Percentiles rank a stretch among this genome's conserved stretches.
Conservation (phyloP, 176 grass and related monocot species). For the Canna indica region DNA sequence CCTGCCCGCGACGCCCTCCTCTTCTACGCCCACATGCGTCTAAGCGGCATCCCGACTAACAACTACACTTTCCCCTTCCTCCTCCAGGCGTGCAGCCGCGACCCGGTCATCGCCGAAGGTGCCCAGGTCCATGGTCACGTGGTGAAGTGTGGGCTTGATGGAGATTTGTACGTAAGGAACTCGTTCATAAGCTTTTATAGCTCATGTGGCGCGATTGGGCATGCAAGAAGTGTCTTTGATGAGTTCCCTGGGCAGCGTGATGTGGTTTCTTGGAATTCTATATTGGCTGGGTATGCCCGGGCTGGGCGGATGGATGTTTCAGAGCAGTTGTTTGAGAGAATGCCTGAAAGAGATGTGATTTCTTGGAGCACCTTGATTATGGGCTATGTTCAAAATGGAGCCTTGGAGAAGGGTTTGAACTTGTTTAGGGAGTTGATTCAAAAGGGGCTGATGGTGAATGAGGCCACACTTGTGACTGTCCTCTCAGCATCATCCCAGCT, state of each 20-base stretch:
- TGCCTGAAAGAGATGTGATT: conserved; percentile 38
- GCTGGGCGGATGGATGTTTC: conserved; percentile 21
- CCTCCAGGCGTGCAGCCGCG: conserved; percentile 19
- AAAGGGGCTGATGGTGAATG: conserved; percentile 29
- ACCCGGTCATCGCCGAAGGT: conserved; percentile 19
- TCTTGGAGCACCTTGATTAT: conserved; percentile 57
- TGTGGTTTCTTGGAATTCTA: conserved; percentile 50
- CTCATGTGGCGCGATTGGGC: conserved; percentile 29
- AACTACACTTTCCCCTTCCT: conserved; percentile 41
- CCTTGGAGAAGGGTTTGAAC: conserved; percentile 37
- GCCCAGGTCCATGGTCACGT: conserved; percentile 46
- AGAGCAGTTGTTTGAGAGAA: conserved; percentile 35
- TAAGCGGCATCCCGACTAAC: conserved; percentile 36
- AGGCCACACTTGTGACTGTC: conserved; percentile 35
- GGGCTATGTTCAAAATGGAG: conserved; percentile 44
- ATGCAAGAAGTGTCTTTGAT: conserved; percentile 41
- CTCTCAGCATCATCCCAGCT: conserved; percentile 38
- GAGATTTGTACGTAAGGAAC: conserved; percentile 50
- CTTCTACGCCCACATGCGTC: conserved; percentile 40
- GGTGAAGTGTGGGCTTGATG: conserved; percentile 39
- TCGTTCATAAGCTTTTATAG: conserved; percentile 50
- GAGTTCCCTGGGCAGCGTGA: conserved; percentile 34
- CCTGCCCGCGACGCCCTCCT: conserved; percentile 26
- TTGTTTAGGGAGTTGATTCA: conserved; percentile 36
- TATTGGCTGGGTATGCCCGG: conserved; percentile 36